phyloP scores from a whole-genome alignment of 345 rosid genomes.

The Acer yangbiense region DNA sequence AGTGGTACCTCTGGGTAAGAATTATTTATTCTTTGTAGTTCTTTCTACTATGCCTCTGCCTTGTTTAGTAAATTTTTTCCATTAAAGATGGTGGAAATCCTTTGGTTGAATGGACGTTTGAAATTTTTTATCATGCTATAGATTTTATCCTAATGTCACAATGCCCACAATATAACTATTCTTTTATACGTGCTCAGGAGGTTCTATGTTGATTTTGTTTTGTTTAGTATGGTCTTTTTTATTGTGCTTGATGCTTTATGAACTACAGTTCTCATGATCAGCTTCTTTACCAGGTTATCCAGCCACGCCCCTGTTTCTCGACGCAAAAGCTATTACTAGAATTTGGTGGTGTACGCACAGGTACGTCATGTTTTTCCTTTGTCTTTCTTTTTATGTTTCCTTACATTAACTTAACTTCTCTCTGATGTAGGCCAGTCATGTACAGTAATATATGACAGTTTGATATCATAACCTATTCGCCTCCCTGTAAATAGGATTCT shows the following conservation, averaged over 20 bases:
- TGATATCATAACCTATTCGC: constrained; percentile 55
- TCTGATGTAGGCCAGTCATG: constrained; percentile 32
- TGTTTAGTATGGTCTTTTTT: constrained; percentile 9
- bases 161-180: constrained; percentile 3
- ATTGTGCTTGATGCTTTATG: constrained; percentile 19
- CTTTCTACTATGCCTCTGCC: background rate
- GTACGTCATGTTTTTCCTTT: constrained; percentile 40
- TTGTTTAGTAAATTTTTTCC: background rate
- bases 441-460: constrained; percentile 37
- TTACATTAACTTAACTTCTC: constrained; percentile 30
- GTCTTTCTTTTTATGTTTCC: constrained; percentile 9
- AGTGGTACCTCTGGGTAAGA: constrained; percentile 81
- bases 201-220: background rate
- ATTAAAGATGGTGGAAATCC: background rate
- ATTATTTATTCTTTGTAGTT: constrained; percentile 12
- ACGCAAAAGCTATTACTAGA: constrained; percentile 88
- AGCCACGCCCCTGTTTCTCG: constrained; percentile 74
- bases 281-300: constrained; percentile 81
- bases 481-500: constrained; percentile 66
- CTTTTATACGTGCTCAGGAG: background rate
- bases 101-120: background rate
- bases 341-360: constrained; percentile 46
- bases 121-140: constrained; percentile 17
- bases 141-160: background rate
- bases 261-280: constrained; percentile 31